phyloP scores from a whole-genome alignment of 345 rosid genomes.

The Isatis tinctoria region DNA sequence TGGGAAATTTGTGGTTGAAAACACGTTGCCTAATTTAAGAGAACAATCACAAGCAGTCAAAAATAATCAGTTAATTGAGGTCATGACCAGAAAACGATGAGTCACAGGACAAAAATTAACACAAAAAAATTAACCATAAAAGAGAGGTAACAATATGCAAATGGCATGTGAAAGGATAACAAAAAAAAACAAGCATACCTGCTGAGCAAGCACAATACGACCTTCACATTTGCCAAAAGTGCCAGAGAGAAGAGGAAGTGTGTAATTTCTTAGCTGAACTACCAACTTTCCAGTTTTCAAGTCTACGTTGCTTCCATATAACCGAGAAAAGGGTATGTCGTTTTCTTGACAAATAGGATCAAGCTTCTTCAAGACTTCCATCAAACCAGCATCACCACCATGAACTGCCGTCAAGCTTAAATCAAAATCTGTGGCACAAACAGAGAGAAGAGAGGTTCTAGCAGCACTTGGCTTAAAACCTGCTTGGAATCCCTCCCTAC shows the following conservation, averaged over 20 bases:
- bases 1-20: slow-evolving; percentile 91
- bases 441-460: slow-evolving; percentile 72
- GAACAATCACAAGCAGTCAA: slow-evolving; percentile 23
- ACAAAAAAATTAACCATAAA: not conserved
- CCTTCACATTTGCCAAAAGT: slow-evolving; percentile 88
- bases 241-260: slow-evolving; percentile 81
- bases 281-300: slow-evolving; percentile 57
- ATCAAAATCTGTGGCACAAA: slow-evolving; percentile 85
- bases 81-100: slow-evolving; percentile 6
- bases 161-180: slow-evolving; percentile 5
- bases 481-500: slow-evolving; percentile 75
- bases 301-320: slow-evolving; percentile 74
- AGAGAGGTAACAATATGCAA: not conserved
- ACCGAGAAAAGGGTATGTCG: slow-evolving; percentile 85
- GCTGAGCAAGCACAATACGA: slow-evolving; percentile 82
- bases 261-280: slow-evolving; percentile 73
- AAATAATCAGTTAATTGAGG: not conserved
- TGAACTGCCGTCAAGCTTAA: slow-evolving; percentile 66
- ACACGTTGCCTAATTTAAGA: slow-evolving; percentile 71
- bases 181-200: slow-evolving; percentile 46
- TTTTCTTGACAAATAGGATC: slow-evolving; percentile 73
- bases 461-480: slow-evolving; percentile 78
- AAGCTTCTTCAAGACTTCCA: slow-evolving; percentile 70
- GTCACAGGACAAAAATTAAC: not conserved
- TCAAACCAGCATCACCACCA: slow-evolving; percentile 90